Base-by-base conservation (phyloP, 2,329 filamentous ascomycete species). In the Aureobasidium subglaciale region DNA sequence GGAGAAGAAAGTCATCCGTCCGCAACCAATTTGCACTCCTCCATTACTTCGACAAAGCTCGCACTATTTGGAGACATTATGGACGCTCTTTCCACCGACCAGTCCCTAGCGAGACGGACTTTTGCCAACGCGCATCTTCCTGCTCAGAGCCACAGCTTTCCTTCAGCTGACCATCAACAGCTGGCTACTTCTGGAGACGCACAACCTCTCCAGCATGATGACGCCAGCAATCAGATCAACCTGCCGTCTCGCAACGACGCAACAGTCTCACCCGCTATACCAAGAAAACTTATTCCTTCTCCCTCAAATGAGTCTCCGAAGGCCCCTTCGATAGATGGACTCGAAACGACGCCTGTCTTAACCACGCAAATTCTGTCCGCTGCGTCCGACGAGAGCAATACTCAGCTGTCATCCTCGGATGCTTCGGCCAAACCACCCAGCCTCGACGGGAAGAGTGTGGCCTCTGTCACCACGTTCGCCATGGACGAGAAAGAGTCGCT, bases 401-500 rank as follows among this genome's bases (percentile, higher is more conserved):
- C 75, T 2, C 74, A 75, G 58, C 63, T 76, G 4, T 75, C 75
- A 16, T 77, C 75, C 15, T 84, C 81, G 15, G 80, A 74, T 61
- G 80, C 77, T 42, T 84, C 82, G 35, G 90, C 85, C 2, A 96
- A 96, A 71, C 88, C 89, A 50, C 87, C 89, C 32, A 96, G 90
- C 67, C 78, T 96, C 37, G 92, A 96, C 68, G 90, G 88, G 46
- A 96, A 96, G 74, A 96, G 91, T 69, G 88, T 95, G 64, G 90
- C 90, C 4, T 97, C 92, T 24, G 90, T 89, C 15, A 95, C 90
- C 4, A 96, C 92, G 0, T 96, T 96, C 72, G 90, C 89, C n/a
- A 77, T 96, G 67, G 92, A 97, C 65, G 92, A 97, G 71, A 96
- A 96, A 69, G 92, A 96, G 68, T 96, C 91, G 5, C 78, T 96